phyloP scores from a whole-genome alignment of 371 early-diverging fungal species.

The Apophysomyces variabilis region DNA sequence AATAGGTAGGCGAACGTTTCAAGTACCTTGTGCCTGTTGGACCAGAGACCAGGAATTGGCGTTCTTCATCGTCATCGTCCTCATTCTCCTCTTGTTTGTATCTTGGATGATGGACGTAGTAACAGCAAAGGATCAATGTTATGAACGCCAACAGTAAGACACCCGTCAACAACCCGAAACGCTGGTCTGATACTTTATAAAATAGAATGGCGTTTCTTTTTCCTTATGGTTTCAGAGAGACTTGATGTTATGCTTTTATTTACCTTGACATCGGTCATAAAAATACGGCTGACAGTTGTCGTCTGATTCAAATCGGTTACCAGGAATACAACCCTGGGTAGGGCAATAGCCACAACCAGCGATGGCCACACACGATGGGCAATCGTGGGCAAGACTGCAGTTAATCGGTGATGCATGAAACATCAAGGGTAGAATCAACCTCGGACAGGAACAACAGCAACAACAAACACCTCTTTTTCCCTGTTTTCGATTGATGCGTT shows the following conservation, averaged over 20 bases:
- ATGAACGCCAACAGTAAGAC: background rate
- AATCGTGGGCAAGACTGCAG: constrained; percentile 12
- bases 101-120: constrained; percentile 3
- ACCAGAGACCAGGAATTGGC: constrained; percentile 9
- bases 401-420: background rate
- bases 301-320: constrained; percentile 5
- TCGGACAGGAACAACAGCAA: background rate
- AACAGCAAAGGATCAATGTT: constrained; percentile 11
- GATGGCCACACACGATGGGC: constrained; percentile 15
- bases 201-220: background rate
- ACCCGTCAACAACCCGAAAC: background rate
- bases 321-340: constrained; percentile 10
- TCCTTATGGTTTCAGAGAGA: background rate
- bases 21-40: constrained; percentile 16
- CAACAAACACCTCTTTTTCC: background rate
- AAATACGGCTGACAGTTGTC: background rate
- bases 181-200: background rate
- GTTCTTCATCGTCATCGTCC: constrained; percentile 14
- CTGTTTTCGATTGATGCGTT: no score
- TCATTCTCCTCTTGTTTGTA: background rate
- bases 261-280: constrained; percentile 9
- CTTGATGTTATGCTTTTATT: background rate
- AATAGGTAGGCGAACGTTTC: constrained; percentile 22
- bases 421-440: background rate
- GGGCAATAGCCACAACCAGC: constrained; percentile 16